Conservation (phyloP, 2,329 filamentous ascomycete genomes). For the Fusarium lyarnte region DNA sequence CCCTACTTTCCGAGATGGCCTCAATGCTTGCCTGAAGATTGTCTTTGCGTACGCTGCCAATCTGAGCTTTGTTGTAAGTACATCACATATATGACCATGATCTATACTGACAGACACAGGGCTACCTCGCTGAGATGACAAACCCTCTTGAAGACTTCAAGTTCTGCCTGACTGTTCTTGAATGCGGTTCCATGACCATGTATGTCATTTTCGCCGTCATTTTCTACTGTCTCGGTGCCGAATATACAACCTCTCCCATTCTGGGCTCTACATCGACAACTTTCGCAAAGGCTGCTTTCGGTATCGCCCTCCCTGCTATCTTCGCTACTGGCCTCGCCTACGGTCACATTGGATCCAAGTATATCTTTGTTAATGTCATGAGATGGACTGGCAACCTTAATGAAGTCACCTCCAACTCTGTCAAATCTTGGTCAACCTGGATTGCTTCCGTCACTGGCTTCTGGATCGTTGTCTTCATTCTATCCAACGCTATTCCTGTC, state of each 20-base stretch:
- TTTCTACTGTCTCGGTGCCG: constrained; percentile 39
- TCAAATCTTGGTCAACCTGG: constrained; percentile 42
- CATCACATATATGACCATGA: neutral
- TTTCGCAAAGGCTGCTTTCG: constrained; percentile 39
- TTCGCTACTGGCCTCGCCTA: constrained; percentile 38
- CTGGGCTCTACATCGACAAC: constrained; percentile 32
- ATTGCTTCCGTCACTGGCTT: constrained; percentile 37
- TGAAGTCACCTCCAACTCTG: constrained; percentile 34
- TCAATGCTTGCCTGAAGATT: constrained; percentile 39
- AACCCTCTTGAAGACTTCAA: constrained; percentile 37
- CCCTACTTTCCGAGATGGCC: constrained; percentile 35
- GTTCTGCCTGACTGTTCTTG: constrained; percentile 31
- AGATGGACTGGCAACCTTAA: constrained; percentile 24
- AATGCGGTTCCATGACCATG: constrained; percentile 33
- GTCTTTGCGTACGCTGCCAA: constrained; percentile 42
- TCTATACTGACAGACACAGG: neutral
- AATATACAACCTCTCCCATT: constrained; percentile 36
- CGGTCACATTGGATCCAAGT: constrained; percentile 43
- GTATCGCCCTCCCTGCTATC: constrained; percentile 36
- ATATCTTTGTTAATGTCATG: constrained; percentile 36
- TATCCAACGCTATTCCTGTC: constrained; percentile 44
- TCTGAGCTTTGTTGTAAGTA: constrained; percentile 37
- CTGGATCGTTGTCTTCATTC: constrained; percentile 41
- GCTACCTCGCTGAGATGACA: constrained; percentile 40
- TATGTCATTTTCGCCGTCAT: constrained; percentile 38